Conservation (phyloP, 1,284 basidiomycete species). For the Rhodotorula sp. region DNA sequence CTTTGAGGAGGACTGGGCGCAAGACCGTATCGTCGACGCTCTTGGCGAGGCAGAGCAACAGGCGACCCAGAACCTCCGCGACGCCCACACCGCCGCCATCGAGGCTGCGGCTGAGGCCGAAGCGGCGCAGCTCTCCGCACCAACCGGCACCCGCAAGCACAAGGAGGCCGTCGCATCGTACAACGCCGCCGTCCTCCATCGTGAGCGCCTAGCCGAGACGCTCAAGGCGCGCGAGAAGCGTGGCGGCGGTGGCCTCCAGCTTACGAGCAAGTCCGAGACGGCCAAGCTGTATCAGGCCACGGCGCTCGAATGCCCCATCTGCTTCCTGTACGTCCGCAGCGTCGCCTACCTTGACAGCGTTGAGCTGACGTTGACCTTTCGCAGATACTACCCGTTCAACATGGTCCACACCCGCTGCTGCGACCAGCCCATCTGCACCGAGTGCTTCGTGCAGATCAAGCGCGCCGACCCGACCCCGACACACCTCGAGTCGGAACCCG, state of each 20-base stretch:
- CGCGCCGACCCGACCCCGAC: constrained; percentile 89
- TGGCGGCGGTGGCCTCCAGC: constrained; percentile 28
- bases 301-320: constrained; percentile 98
- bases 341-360: constrained; percentile 14
- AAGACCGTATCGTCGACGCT: constrained; percentile 75
- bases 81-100: constrained; percentile 31
- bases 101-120: constrained; percentile 37
- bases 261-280: constrained; percentile 30
- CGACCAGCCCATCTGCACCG: constrained; percentile 96
- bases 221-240: constrained; percentile 35
- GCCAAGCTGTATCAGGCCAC: constrained; percentile 66
- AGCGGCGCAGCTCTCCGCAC: constrained; percentile 23
- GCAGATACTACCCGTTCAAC: constrained; percentile 83
- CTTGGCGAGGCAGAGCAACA: constrained; percentile 35
- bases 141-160: constrained; percentile 30
- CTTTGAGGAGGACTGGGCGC: constrained; percentile 81
- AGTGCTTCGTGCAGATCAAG: constrained; percentile 99
- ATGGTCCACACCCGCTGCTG: constrained; percentile 97
- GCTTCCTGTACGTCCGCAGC: constrained; percentile 77
- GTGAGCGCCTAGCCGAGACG: constrained; percentile 42
- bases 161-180: constrained; percentile 38
- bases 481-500: constrained; percentile 83
- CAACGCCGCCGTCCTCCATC: constrained; percentile 24
- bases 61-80: constrained; percentile 35
- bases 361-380: too few species aligned